A percentile compares a stretch with the other conserved stretches of the same genome.
phyloP scores from a whole-genome alignment of 306 rosid species.

The Acmispon strigosus region DNA sequence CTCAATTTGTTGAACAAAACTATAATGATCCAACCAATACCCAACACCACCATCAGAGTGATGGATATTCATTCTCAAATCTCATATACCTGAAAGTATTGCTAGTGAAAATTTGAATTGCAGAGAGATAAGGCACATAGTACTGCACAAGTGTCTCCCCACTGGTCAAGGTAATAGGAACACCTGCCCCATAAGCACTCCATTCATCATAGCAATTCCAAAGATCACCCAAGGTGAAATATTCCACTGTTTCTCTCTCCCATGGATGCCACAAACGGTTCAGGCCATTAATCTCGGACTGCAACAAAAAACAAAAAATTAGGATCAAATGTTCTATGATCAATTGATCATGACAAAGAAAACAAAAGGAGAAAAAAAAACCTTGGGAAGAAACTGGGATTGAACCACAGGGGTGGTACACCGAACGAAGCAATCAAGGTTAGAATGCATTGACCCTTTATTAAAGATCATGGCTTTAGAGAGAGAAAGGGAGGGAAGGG shows the following conservation, averaged over 20 bases:
- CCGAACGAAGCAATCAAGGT: conserved; percentile 74
- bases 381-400: conserved; percentile 85
- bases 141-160: conserved; percentile 84
- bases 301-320: neutral
- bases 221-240: conserved; percentile 71
- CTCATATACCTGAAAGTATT: conserved; percentile 49
- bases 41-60: neutral
- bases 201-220: conserved; percentile 94
- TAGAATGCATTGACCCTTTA: conserved; percentile 67
- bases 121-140: conserved; percentile 97
- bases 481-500: conserved; percentile 22
- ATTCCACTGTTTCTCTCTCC: conserved; percentile 89
- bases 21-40: neutral
- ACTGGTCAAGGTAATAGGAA: conserved; percentile 54
- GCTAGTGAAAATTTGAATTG: conserved; percentile 90
- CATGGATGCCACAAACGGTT: conserved; percentile 94
- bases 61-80: neutral
- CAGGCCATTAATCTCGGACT: conserved; percentile 73
- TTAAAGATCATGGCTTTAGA: conserved; percentile 42
- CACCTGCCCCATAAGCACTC: conserved; percentile 98
- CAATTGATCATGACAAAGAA: neutral
- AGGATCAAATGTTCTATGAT: neutral
- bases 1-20: neutral
- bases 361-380: neutral
- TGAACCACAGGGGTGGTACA: conserved; percentile 76